phyloP scores from a whole-genome alignment of 495 filamentous ascomycete genomes.

The Annulohypoxylon bovei region DNA sequence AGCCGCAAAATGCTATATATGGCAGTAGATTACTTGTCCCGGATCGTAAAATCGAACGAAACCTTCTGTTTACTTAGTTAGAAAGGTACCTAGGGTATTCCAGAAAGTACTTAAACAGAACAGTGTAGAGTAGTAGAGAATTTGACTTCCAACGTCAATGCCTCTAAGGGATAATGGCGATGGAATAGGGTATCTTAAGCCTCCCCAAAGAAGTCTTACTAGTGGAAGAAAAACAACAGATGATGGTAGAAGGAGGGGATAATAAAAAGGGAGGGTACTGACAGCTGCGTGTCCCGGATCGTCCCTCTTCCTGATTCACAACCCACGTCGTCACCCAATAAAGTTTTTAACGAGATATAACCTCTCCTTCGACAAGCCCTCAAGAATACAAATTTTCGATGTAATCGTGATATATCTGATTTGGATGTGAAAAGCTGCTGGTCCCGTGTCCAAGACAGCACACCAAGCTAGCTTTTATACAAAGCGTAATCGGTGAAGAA shows the following conservation, averaged over 20 bases:
- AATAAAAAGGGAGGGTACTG: conserved; percentile 8
- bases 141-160: not conserved
- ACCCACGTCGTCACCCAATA: not conserved
- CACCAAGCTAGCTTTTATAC: conserved; percentile 10
- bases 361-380: not conserved
- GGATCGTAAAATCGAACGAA: not conserved
- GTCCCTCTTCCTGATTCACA: not conserved
- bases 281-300: conserved; percentile 13
- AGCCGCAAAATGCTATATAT: not conserved
- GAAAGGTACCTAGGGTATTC: no score
- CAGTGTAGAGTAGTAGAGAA: not conserved
- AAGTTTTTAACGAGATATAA: not conserved
- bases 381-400: not conserved
- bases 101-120: not conserved
- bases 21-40: not conserved
- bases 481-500: conserved; percentile 12
- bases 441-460: conserved; percentile 3
- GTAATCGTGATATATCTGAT: not conserved
- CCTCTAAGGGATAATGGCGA: no score
- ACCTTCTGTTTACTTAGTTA: conserved; percentile 10
- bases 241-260: not conserved
- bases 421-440: not conserved
- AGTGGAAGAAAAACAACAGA: not conserved
- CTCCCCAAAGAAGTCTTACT: not conserved
- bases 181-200: not conserved